phyloP scores from a whole-genome alignment of 306 rosid genomes.

The Crataegus laevigata region DNA sequence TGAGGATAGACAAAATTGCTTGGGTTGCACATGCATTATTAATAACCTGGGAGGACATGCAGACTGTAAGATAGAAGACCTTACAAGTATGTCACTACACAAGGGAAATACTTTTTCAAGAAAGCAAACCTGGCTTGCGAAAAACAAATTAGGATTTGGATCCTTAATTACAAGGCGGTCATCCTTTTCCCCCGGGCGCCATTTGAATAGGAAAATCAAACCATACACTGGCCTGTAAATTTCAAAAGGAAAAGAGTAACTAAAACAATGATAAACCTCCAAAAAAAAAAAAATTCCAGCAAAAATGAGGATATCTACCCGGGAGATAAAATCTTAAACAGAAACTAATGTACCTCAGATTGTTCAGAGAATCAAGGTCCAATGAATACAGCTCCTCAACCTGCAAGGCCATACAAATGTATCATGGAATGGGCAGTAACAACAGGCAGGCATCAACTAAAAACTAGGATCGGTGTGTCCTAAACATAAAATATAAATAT shows the following conservation, averaged over 20 bases:
- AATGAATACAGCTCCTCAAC: slow-evolving; percentile 92
- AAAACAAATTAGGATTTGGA: slow-evolving; percentile 91
- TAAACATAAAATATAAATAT: neutral
- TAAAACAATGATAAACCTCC: slow-evolving; percentile 3
- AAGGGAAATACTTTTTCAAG: neutral
- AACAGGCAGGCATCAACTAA: neutral
- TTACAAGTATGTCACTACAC: neutral
- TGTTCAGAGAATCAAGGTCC: slow-evolving; percentile 74
- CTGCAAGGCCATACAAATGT: slow-evolving; percentile 39
- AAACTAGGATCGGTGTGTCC: neutral
- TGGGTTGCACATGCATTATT: slow-evolving; percentile 99
- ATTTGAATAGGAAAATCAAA: slow-evolving; percentile 94
- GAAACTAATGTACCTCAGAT: slow-evolving; percentile 51
- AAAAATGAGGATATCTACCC: neutral
- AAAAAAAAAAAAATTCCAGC: no score
- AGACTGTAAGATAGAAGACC: slow-evolving; percentile 5
- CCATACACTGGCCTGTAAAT: slow-evolving; percentile 88
- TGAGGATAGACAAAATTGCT: slow-evolving; percentile 90
- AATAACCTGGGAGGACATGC: slow-evolving; percentile 51
- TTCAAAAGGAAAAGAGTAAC: neutral
- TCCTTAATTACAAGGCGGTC: slow-evolving; percentile 81
- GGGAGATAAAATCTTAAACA: slow-evolving; percentile 12
- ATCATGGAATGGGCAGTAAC: neutral
- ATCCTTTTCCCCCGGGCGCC: slow-evolving; percentile 97
- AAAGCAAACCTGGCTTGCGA: slow-evolving; percentile 86